A percentile compares a stretch with the other conserved stretches of the same genome.
Evolutionary conservation across 2,329 filamentous ascomycete genomes (phyloP).

Genomic region (Clonostachys rhizophaga): DNA sequence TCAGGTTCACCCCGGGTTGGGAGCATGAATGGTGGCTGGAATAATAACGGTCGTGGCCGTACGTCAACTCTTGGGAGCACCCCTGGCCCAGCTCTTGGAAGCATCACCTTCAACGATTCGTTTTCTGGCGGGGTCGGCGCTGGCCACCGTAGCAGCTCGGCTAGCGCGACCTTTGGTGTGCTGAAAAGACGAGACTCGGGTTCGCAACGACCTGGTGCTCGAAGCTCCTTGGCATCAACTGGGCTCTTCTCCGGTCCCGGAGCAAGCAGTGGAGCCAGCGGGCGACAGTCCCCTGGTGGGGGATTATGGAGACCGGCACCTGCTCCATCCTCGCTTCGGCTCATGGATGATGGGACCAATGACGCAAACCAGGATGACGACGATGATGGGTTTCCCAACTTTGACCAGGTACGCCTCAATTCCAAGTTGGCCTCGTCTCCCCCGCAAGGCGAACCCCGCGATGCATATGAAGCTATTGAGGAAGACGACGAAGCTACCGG

Average conservation of each 20-base stretch:
- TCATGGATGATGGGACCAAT: slow-evolving; percentile 34
- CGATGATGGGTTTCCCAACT: slow-evolving; percentile 45
- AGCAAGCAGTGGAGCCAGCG: slow-evolving; percentile 1
- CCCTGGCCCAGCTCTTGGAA: neutral
- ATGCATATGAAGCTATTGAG: neutral
- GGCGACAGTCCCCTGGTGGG: neutral
- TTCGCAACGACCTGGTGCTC: slow-evolving; percentile 9
- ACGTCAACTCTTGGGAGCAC: slow-evolving; percentile 16
- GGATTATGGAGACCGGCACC: slow-evolving; percentile 25
- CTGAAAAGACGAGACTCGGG: slow-evolving; percentile 19
- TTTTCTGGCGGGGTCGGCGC: slow-evolving; percentile 14
- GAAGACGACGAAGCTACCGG: slow-evolving; percentile 2
- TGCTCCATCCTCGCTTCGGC: slow-evolving; percentile 31
- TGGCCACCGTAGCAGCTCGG: slow-evolving; percentile 37
- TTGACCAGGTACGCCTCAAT: slow-evolving; percentile 32
- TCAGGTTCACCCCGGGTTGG: slow-evolving; percentile 26
- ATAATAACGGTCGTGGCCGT: slow-evolving; percentile 23
- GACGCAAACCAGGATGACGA: slow-evolving; percentile 33
- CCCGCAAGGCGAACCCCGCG: neutral
- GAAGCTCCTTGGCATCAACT: slow-evolving; percentile 2
- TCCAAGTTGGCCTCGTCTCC: neutral
- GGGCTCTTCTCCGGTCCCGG: slow-evolving; percentile 1
- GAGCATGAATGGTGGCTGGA: slow-evolving; percentile 11
- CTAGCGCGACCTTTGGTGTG: slow-evolving; percentile 25
- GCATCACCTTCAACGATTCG: slow-evolving; percentile 30